These are phyloP conservation scores for Coniella vitis DNA, from an alignment of 2,329 filamentous ascomycete species.

Conservation along the genomic window DNA sequence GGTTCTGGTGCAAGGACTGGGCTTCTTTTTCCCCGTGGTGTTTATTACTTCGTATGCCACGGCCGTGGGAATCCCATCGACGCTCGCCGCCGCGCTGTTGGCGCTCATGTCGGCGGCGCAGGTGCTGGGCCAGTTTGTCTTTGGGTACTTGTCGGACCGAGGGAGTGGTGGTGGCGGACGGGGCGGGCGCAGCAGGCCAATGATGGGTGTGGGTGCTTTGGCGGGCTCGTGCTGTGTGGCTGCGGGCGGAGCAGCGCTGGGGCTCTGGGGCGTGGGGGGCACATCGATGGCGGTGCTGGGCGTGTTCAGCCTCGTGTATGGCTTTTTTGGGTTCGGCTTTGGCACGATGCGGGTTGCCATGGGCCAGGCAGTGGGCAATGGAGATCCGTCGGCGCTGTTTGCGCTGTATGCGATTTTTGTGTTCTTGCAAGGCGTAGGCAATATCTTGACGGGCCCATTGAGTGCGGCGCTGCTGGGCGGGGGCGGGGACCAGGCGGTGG, in stretches of 20 bases:
- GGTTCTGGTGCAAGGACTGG: conserved; percentile 43
- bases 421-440: conserved; percentile 26
- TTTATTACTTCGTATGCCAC: conserved; percentile 41
- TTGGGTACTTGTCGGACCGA: conserved; percentile 43
- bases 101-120: conserved; percentile 43
- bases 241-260: conserved; percentile 31
- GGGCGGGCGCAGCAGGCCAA: no score
- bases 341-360: conserved; percentile 19
- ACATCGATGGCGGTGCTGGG: conserved; percentile 36
- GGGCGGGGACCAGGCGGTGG: not conserved
- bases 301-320: conserved; percentile 47
- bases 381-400: conserved; percentile 22
- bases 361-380: conserved; percentile 22
- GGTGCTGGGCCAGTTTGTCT: conserved; percentile 41
- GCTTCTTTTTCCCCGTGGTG: conserved; percentile 47
- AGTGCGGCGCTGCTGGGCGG: conserved; percentile 22
- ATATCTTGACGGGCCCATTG: conserved; percentile 25
- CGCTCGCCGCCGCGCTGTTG: conserved; percentile 38
- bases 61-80: conserved; percentile 14
- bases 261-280: conserved; percentile 45
- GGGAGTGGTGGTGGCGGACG: conserved; percentile 16
- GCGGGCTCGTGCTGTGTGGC: conserved; percentile 40
- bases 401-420: conserved; percentile 24
- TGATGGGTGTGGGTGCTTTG: conserved; percentile 33
- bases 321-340: conserved; percentile 46